A percentile compares a stretch with the other conserved stretches of the same genome.
These are phyloP conservation scores for Neofusicoccum ribis DNA, from an alignment of 2,329 filamentous ascomycete genomes.

Conservation along the genomic window DNA sequence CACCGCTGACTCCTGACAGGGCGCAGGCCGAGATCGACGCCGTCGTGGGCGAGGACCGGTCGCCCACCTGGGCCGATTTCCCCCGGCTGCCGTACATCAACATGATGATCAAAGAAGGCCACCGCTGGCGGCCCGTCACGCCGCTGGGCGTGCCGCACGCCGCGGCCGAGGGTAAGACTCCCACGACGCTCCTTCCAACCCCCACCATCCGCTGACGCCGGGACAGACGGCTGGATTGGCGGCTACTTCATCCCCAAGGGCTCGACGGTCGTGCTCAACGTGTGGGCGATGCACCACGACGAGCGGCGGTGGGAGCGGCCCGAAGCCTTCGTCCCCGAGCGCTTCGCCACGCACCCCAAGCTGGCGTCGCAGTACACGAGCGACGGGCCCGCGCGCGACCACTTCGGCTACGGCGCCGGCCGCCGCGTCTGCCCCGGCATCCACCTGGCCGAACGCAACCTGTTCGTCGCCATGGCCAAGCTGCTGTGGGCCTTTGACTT, in stretches of 20 bases:
- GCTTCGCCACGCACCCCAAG: not conserved
- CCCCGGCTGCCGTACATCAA: constrained; percentile 14
- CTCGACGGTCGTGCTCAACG: constrained; percentile 39
- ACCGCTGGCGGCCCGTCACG: constrained; percentile 37
- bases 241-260: constrained; percentile 45
- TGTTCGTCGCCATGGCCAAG: constrained; percentile 36
- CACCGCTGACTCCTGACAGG: not conserved
- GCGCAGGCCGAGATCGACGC: constrained; percentile 29
- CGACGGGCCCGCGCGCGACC: constrained; percentile 36
- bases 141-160: constrained; percentile 42
- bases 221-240: constrained; percentile 42
- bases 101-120: constrained; percentile 31
- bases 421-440: constrained; percentile 56
- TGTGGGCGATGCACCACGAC: constrained; percentile 41
- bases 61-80: not conserved
- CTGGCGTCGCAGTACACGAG: not conserved
- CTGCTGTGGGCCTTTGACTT: constrained; percentile 21
- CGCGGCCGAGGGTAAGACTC: constrained; percentile 29
- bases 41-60: constrained; percentile 11
- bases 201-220: constrained; percentile 32
- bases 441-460: constrained; percentile 51
- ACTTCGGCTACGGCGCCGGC: constrained; percentile 53
- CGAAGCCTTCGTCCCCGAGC: constrained; percentile 22
- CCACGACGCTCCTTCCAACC: too few relatives aligned
- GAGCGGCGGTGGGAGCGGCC: constrained; percentile 24